Evolutionary conservation across 2,329 filamentous ascomycete genomes (phyloP).

Genomic region (Claviceps paspali): DNA sequence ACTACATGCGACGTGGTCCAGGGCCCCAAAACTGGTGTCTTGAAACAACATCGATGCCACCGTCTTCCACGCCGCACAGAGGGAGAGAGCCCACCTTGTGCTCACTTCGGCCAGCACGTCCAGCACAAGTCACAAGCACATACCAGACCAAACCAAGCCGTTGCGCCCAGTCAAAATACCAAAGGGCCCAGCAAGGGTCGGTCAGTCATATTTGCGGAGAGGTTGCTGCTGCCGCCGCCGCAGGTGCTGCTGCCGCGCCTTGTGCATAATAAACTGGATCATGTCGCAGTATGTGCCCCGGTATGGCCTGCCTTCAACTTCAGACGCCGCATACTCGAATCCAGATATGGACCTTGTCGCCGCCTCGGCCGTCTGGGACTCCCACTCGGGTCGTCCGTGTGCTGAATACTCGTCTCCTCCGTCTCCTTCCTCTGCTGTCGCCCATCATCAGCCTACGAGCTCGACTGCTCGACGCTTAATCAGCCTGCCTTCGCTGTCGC

Average conservation of each 20-base stretch:
- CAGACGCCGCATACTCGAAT: slow-evolving; percentile 2
- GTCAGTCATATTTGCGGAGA: slow-evolving; percentile 6
- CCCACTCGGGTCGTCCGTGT: slow-evolving; percentile 5
- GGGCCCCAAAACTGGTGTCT: slow-evolving; percentile 25
- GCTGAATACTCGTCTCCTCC: slow-evolving; percentile 10
- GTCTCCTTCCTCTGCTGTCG: slow-evolving; percentile 11
- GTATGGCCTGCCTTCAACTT: slow-evolving; percentile 23
- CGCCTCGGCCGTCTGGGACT: slow-evolving; percentile 1
- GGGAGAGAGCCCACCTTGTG: slow-evolving; percentile 1
- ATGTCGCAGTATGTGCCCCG: slow-evolving; percentile 39
- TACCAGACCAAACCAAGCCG: slow-evolving; percentile 2
- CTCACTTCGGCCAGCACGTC: not conserved
- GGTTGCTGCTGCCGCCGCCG: slow-evolving; percentile 6
- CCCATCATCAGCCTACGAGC: slow-evolving; percentile 28
- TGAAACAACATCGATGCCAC: slow-evolving; percentile 16
- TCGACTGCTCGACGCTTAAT: slow-evolving; percentile 27
- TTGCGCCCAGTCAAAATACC: too few species aligned
- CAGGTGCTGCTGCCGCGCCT: slow-evolving; percentile 8
- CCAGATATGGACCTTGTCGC: slow-evolving; percentile 1
- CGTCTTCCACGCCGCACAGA: slow-evolving; percentile 3
- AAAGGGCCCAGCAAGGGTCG: too few species aligned
- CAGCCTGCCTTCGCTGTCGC: slow-evolving; percentile 9
- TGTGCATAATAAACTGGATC: slow-evolving; percentile 16
- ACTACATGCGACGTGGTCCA: slow-evolving; percentile 31
- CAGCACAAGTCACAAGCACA: too few species aligned